Evolutionary conservation across 257 asterid species (phyloP).

Genomic region (Jacaranda copaia): DNA sequence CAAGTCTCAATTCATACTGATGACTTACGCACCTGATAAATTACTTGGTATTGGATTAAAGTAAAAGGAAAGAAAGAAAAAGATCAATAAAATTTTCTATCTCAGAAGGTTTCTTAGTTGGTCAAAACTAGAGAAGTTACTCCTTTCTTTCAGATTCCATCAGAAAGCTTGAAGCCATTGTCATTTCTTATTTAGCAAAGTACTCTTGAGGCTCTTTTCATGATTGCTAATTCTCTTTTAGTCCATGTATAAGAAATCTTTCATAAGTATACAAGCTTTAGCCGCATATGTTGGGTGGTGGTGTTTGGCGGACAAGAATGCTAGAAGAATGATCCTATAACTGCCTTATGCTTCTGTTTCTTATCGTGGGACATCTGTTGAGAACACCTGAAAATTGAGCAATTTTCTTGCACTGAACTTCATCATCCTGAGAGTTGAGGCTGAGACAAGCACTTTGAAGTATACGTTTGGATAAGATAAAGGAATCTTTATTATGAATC

Average conservation of each 20-base stretch:
- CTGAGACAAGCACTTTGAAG: constrained; percentile 4
- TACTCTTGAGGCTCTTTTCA: neutral
- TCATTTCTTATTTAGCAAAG: neutral
- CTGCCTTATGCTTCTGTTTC: neutral
- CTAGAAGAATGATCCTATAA: neutral
- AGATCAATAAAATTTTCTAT: neutral
- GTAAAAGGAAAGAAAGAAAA: neutral
- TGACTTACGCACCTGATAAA: neutral
- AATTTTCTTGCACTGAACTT: neutral
- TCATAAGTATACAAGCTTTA: neutral
- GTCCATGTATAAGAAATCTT: neutral
- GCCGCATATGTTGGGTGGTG: neutral
- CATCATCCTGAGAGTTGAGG: constrained; percentile 10
- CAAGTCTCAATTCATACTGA: neutral
- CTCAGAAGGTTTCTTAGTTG: neutral
- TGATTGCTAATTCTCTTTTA: neutral
- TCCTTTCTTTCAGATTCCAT: constrained; percentile 6
- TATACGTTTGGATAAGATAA: constrained; percentile 2
- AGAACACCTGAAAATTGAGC: neutral
- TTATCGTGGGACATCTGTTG: neutral
- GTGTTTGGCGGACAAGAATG: neutral
- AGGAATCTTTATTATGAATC: neutral
- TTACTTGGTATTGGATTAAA: neutral
- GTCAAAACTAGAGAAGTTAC: constrained; percentile 6
- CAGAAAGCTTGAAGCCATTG: neutral